Evolutionary conservation across 306 rosid species (phyloP).

Genomic region (Ormosia semicastrata): DNA sequence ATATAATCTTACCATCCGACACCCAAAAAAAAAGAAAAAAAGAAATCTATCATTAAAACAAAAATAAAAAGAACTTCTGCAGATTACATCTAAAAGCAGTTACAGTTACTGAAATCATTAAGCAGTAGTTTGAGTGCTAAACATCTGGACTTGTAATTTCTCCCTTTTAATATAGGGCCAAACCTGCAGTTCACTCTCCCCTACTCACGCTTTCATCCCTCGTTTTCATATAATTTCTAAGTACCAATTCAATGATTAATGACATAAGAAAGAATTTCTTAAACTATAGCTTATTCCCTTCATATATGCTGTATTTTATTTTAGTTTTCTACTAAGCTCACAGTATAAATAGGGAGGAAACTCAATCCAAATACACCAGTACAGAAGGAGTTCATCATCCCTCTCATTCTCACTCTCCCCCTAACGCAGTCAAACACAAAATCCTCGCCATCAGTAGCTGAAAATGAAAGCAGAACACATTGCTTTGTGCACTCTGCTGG

Average conservation of each 20-base stretch:
- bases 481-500: constrained; percentile 51
- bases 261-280: no score
- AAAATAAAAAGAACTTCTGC: neutral
- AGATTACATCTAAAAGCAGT: neutral
- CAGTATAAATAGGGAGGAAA: constrained; percentile 62
- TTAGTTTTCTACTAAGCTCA: constrained; percentile 22
- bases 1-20: neutral
- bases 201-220: neutral
- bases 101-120: constrained; percentile 19
- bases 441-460: constrained; percentile 6
- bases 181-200: neutral
- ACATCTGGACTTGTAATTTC: constrained; percentile 11
- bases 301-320: neutral
- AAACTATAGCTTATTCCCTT: no score
- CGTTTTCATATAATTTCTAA: neutral
- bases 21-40: no score
- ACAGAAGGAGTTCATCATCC: constrained; percentile 23
- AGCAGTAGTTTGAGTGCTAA: constrained; percentile 21
- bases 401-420: neutral
- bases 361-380: constrained; percentile 40
- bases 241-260: neutral
- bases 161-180: neutral
- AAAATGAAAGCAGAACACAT: constrained; percentile 73
- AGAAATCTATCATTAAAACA: neutral
- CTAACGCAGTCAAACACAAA: neutral